phyloP scores from a whole-genome alignment of 2,329 filamentous ascomycete species.

The Epichloe bromicola region DNA sequence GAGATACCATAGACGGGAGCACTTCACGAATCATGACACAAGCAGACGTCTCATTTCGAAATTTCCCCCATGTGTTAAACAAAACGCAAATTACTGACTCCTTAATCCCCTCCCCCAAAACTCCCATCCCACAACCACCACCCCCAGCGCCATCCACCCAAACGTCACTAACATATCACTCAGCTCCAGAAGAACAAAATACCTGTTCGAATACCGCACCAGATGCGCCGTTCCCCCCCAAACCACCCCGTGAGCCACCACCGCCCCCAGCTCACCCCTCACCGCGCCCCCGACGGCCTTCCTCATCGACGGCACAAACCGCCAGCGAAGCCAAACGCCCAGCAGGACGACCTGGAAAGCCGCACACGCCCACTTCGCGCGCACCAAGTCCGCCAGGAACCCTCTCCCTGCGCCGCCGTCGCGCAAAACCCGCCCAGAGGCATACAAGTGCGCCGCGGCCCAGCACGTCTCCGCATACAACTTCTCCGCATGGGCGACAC shows the following conservation, averaged over 20 bases:
- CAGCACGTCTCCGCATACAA: slow-evolving; percentile 16
- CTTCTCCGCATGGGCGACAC: slow-evolving; percentile 17
- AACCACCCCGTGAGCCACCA: slow-evolving; percentile 5
- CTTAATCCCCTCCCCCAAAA: no score
- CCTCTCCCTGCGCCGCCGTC: neutral
- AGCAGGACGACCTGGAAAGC: slow-evolving; percentile 10
- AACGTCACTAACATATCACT: slow-evolving; percentile 18
- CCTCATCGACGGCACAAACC: neutral
- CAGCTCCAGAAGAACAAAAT: slow-evolving; percentile 26
- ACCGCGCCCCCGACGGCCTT: neutral
- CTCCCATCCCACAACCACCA: slow-evolving; percentile 8
- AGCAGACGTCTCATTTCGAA: no score
- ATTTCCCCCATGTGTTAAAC: no score
- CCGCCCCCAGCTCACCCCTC: slow-evolving; percentile 1
- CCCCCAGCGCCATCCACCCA: slow-evolving; percentile 15
- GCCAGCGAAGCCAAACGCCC: slow-evolving; percentile 5
- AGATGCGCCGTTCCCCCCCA: slow-evolving; percentile 13
- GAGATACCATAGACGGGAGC: no score
- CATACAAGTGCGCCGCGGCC: slow-evolving; percentile 15
- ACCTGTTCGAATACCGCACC: slow-evolving; percentile 21
- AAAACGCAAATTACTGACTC: no score
- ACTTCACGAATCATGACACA: no score
- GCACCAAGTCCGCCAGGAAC: slow-evolving; percentile 6
- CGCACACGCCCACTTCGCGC: slow-evolving; percentile 6
- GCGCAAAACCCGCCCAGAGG: slow-evolving; percentile 10